Evolutionary conservation across 495 filamentous ascomycete genomes (phyloP).

Genomic region (Tuber indicum): DNA sequence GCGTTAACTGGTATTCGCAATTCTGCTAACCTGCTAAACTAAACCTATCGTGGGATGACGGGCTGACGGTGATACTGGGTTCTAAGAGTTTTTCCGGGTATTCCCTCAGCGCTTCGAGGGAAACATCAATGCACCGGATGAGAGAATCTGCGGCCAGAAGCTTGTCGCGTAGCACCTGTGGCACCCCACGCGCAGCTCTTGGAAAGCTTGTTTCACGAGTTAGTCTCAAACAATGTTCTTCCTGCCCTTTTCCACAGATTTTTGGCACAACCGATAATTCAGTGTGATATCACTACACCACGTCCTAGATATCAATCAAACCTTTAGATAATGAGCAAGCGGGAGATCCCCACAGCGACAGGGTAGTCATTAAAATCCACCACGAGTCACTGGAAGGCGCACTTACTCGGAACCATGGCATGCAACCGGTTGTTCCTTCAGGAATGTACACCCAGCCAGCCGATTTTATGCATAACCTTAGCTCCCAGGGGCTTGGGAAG

Average conservation of each 20-base stretch:
- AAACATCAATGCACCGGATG: background rate
- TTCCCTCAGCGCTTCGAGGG: background rate
- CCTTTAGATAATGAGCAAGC: background rate
- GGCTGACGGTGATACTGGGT: too few relatives aligned
- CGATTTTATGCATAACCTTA: background rate
- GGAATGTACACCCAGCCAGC: slow-evolving; percentile 3
- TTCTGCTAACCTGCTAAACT: too few relatives aligned
- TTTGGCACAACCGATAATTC: background rate
- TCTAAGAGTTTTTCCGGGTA: background rate
- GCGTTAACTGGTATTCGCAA: too few relatives aligned
- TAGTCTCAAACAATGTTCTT: background rate
- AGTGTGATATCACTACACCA: background rate
- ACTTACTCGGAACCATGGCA: background rate
- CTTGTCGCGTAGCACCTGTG: background rate
- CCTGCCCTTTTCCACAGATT: background rate
- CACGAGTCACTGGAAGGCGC: background rate
- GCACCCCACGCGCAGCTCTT: background rate
- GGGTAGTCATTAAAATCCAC: background rate
- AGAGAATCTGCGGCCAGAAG: background rate
- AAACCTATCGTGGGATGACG: too few relatives aligned
- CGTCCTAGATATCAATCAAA: background rate
- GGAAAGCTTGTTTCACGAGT: slow-evolving; percentile 2
- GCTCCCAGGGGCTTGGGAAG: background rate
- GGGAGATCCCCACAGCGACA: background rate
- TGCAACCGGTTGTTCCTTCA: background rate